Evolutionary conservation across 805 yeast species (phyloP), one percentile per base, ranked within the genome.

Genomic region (Hanseniaspora occidentalis): DNA sequence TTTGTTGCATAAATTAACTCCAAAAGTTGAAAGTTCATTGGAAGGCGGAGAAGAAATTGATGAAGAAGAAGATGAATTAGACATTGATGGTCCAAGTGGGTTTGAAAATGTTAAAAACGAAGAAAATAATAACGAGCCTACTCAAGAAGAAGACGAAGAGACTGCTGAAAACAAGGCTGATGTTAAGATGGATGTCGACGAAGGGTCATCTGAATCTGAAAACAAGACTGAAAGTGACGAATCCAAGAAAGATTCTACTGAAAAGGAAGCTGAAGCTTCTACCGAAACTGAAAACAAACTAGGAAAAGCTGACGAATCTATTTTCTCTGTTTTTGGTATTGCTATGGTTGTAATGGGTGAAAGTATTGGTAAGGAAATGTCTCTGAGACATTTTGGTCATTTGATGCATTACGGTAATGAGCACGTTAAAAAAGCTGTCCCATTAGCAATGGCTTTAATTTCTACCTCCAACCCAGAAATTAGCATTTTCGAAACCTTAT

Each of bases 301-400:
- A 21, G 57, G 54, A 14, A 45, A 47, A 31, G 56, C 51, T 17
- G 67, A 60, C 33, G 67, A 65, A 38, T 50, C 58, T 53, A 94
- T 94, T 1, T 84, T 84, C 54, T 92, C 97, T 8, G 96, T 92
- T 16, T 70, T 92, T 39, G 98, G 98, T 45, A 73, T 92, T 49
- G 98, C 96, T 0, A 71, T 83, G 47, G 83, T 94, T 52, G 92
- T 96, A 11, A 79, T 92, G 82, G 99, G 99, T 47, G 99, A 92
- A 62, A 95, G 84, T 48, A 84, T 92, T 58, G 98, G 99, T 25
- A 94, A 84, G 61, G 96, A 89, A 51, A 92, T 92, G 98, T 80
- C 89, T 8, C 66, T 89, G 56, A 88, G 98, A 58, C 98, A 92
- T 62, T 89, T 89, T 60, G 88, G 95, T 36, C 98, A 92, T 62